Conservation (phyloP, 2,329 filamentous ascomycete species). For the Ceratocystis alfenasii region DNA sequence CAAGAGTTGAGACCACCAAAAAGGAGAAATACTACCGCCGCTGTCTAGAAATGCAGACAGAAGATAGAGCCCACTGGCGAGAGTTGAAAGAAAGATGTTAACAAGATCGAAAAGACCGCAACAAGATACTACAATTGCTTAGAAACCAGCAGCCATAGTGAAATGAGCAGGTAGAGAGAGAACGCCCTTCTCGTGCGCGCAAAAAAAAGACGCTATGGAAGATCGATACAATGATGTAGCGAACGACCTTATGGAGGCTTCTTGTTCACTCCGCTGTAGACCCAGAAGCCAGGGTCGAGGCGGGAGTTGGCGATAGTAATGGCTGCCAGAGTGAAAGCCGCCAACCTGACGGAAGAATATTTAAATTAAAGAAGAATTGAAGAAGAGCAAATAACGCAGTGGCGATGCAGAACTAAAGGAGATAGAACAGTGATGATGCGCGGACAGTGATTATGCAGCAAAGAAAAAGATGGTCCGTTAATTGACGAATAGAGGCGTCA, state of each 20-base stretch:
- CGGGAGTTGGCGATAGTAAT: constrained; percentile 46
- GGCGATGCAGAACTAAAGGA: background rate
- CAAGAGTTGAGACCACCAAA: background rate
- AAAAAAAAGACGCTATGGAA: background rate
- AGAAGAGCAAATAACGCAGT: constrained; percentile 5
- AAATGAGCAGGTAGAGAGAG: background rate
- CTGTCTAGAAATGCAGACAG: background rate
- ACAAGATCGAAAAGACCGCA: background rate
- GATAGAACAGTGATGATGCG: background rate
- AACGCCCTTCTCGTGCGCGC: background rate
- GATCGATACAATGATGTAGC: background rate
- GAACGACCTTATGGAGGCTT: constrained; percentile 72
- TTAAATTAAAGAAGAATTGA: background rate
- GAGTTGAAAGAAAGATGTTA: background rate
- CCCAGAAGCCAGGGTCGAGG: constrained; percentile 83
- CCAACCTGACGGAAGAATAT: constrained; percentile 19
- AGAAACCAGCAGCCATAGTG: constrained; percentile 16
- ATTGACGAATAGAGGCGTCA: background rate
- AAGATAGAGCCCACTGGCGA: background rate
- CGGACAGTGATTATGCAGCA: background rate
- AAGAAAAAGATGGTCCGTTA: background rate
- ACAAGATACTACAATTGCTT: constrained; percentile 9
- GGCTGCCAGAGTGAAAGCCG: constrained; percentile 22
- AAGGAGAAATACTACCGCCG: background rate
- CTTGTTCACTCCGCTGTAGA: constrained; percentile 92